Evolutionary conservation across 2,329 filamentous ascomycete species (phyloP), one percentile per base, ranked within the genome.

Genomic region (Chaetomiaceae sp.): DNA sequence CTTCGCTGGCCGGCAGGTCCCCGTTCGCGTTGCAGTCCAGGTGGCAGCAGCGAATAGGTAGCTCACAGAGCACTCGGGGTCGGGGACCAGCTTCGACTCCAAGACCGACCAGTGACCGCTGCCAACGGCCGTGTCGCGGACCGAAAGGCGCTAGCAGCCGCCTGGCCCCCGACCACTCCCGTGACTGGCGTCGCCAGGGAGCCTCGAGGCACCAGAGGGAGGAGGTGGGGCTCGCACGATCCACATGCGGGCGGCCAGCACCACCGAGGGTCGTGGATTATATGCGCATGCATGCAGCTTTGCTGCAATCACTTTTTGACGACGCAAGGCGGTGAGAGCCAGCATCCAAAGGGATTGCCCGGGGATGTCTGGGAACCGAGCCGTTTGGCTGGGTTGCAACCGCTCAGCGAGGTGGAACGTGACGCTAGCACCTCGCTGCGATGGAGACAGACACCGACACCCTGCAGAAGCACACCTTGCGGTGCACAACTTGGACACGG

Each of bases 321-420:
- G 7, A 11, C 19, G 42, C 46, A 49, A 52, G 45, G 49, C 51
- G 49, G 49, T 52, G 52, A 54, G 39, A 29, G 22, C 27, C 9
- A 27, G 29, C 18, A 14, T 33, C 39, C 37, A 45, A 38, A 45
- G 32, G 39, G 35, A 47, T 42, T 37, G 40, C 27, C 40, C 43
- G 35, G 43, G 44, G 35, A 39, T 41, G 22, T 24, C 36, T 27
- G 37, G 34, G 20, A 47, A 37, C 41, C 20, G 26, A 53, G 42
- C 51, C 45, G 51, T 53, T 48, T 43, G 37, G 44, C 33, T 42
- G 39, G 29, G 10, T 24, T 27, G 19, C 18, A 17, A 38, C 18
- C 18, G 33, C 35, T 38, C 40, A 39, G 45, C 36, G 32, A 43
- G 40, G 46, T 40, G n/a, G n/a, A 26, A 29, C 24, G 45, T 17